Conservation (phyloP, 495 filamentous ascomycete genomes). For the Daldinia childiae region DNA sequence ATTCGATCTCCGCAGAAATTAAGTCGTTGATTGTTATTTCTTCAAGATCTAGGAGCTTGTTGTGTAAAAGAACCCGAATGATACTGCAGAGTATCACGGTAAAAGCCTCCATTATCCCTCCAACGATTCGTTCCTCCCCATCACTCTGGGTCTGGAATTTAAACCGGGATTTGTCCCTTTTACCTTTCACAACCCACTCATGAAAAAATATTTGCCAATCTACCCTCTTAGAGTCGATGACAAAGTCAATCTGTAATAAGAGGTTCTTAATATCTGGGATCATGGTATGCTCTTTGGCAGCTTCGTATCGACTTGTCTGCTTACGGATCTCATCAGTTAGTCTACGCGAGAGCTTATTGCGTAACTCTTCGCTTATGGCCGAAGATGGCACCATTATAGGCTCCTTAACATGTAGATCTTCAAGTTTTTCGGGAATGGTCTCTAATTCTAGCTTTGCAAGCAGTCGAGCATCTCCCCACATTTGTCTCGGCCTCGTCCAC, state of each 20-base stretch:
- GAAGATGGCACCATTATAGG: conserved; percentile 23
- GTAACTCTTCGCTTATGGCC: conserved; percentile 8
- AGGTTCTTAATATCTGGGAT: too few species aligned
- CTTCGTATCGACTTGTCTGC: background rate
- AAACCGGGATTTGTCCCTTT: background rate
- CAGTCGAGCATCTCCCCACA: conserved; percentile 2
- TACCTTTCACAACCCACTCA: background rate
- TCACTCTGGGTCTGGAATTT: background rate
- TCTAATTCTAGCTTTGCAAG: background rate
- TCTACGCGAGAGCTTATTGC: background rate
- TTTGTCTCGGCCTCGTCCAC: background rate
- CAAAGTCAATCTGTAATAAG: background rate
- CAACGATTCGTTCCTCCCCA: conserved; percentile 1
- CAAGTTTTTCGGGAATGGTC: background rate
- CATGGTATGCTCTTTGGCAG: background rate
- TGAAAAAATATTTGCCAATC: background rate
- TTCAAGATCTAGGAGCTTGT: background rate
- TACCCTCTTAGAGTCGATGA: background rate
- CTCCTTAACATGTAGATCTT: background rate
- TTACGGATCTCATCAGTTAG: background rate
- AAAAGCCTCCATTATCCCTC: conserved; percentile 14
- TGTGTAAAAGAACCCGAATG: background rate
- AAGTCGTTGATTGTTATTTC: background rate
- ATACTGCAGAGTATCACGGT: conserved; percentile 3
- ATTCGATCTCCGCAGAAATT: background rate